Conservation (phyloP, 1,139 yeast genomes). For the Magnusiomyces paraingens region DNA sequence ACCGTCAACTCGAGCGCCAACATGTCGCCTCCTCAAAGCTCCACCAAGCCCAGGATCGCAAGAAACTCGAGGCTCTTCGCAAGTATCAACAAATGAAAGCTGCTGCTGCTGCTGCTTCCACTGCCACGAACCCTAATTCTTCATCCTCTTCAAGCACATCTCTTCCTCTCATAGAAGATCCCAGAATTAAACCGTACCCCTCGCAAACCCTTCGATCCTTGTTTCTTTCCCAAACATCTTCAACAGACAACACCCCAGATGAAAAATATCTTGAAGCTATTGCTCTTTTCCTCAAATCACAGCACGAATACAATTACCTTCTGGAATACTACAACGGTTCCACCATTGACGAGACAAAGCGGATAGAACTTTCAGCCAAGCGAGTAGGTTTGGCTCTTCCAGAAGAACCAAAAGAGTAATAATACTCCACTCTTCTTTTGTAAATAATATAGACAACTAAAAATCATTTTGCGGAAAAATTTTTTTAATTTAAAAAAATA, state of each 20-base stretch:
- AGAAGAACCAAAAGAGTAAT: constrained; percentile 12
- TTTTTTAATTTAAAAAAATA: too few species aligned
- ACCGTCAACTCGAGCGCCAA: constrained; percentile 31
- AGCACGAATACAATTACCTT: constrained; percentile 69
- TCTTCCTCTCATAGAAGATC: background rate
- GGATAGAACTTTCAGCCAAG: constrained; percentile 71
- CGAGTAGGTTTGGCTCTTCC: constrained; percentile 76
- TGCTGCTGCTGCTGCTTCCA: constrained; percentile 14
- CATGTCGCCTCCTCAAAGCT: constrained; percentile 25
- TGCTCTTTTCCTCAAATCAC: constrained; percentile 55
- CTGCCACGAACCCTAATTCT: constrained; percentile 3
- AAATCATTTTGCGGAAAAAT: background rate
- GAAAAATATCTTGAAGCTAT: constrained; percentile 43
- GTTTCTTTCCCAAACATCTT: background rate
- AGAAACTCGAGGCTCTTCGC: constrained; percentile 22
- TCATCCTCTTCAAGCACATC: too few species aligned
- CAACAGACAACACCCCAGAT: background rate
- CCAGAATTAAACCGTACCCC: background rate
- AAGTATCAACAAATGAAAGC: constrained; percentile 21
- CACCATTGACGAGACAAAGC: constrained; percentile 68
- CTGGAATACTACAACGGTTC: constrained; percentile 82
- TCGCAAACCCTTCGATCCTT: background rate
- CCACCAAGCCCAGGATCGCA: constrained; percentile 24
- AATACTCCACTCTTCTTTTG: too few species aligned
- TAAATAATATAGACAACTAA: background rate